phyloP scores from a whole-genome alignment of 306 rosid species.

The Glycine tomentella region DNA sequence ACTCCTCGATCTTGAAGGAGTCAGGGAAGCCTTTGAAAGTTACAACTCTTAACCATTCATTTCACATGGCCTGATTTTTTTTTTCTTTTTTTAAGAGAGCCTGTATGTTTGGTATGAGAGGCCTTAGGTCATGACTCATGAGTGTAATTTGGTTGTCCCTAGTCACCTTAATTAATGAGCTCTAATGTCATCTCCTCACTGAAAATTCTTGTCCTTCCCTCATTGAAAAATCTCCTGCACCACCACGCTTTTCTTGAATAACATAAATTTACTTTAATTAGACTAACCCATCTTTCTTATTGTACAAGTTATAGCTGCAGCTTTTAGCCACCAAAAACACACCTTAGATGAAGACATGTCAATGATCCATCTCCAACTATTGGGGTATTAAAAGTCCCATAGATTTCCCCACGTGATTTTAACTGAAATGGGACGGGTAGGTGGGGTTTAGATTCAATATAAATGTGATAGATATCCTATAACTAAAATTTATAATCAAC shows the following conservation, averaged over 20 bases:
- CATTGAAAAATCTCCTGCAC: background rate
- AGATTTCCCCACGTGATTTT: slow-evolving; percentile 29
- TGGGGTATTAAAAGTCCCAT: background rate
- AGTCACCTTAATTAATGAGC: background rate
- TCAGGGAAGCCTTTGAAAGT: background rate
- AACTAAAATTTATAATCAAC: slow-evolving; percentile 12
- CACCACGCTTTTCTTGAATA: background rate
- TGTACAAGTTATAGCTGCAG: background rate
- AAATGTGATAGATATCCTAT: background rate
- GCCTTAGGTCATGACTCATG: background rate
- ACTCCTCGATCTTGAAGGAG: background rate
- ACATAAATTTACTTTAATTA: background rate
- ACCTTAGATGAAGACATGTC: slow-evolving; percentile 11
- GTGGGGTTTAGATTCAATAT: background rate
- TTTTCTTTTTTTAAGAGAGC: no score
- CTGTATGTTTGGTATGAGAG: background rate
- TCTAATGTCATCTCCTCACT: background rate
- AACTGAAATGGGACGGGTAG: slow-evolving; percentile 6
- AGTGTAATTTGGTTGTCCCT: background rate
- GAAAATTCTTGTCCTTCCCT: background rate
- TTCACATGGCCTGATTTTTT: background rate
- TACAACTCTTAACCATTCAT: background rate
- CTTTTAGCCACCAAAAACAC: background rate
- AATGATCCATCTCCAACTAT: slow-evolving; percentile 12
- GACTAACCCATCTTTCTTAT: background rate